Evolutionary conservation across 164 flowering plant genomes (phyloP).

Genomic region (Magnolia changhungtana): DNA sequence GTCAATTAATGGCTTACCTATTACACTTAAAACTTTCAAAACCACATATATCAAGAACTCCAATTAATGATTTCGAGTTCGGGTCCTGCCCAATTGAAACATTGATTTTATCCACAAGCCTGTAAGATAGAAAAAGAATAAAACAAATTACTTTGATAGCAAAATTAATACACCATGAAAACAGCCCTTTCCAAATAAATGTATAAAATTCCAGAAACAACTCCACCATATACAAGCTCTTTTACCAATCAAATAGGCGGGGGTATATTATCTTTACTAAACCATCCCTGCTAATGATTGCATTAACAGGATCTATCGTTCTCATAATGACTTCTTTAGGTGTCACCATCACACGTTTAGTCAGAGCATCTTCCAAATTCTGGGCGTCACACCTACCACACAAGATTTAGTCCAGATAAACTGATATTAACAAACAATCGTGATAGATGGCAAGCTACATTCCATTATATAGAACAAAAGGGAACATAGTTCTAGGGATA

Average conservation of each 20-base stretch:
- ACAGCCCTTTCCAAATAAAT: not conserved
- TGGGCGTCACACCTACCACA: constrained; percentile 75
- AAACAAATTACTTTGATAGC: constrained; percentile 2
- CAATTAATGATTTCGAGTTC: constrained; percentile 79
- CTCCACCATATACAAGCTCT: not conserved
- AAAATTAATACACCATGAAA: not conserved
- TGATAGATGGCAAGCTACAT: too few relatives aligned
- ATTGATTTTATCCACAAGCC: constrained; percentile 96
- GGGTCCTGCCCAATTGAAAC: constrained; percentile 96
- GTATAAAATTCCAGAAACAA: not conserved
- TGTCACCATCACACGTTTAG: constrained; percentile 91
- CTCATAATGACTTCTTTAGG: constrained; percentile 96
- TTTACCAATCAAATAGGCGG: constrained; percentile 94
- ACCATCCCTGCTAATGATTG: constrained; percentile 89
- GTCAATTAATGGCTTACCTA: constrained; percentile 44
- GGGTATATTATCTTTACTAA: constrained; percentile 92
- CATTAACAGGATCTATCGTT: constrained; percentile 88
- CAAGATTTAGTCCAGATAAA: not conserved
- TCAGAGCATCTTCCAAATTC: constrained; percentile 89
- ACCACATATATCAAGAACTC: constrained; percentile 99
- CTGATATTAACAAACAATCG: not conserved
- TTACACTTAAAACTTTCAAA: constrained; percentile 96
- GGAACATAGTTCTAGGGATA: constrained; percentile 5
- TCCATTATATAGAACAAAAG: not conserved
- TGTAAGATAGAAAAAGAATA: constrained; percentile 20